phyloP scores from a whole-genome alignment of 441 rosid species.

The Pelargonium citronellum region DNA sequence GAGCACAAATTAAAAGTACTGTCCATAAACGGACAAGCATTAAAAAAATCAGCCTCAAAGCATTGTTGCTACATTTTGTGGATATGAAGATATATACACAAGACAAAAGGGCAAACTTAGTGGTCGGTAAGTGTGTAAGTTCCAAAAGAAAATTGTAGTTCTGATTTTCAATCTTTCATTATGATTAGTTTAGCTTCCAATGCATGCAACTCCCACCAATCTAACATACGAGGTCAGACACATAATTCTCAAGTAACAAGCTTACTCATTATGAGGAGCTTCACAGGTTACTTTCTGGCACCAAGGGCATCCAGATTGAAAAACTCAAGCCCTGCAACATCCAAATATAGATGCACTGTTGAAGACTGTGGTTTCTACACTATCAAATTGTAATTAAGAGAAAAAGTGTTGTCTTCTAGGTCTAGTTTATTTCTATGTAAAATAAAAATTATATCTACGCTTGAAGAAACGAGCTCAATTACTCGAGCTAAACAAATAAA shows the following conservation, averaged over 20 bases:
- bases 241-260: constrained; percentile 28
- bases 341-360: constrained; percentile 63
- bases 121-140: neutral
- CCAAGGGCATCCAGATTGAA: constrained; percentile 49
- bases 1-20: neutral
- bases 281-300: constrained; percentile 48
- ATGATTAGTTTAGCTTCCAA: neutral
- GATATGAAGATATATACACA: too few species aligned
- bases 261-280: constrained; percentile 48
- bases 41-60: neutral
- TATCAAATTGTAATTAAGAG: constrained; percentile 27
- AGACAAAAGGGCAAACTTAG: too few species aligned
- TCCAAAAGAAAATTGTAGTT: neutral
- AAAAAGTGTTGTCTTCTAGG: constrained; percentile 15
- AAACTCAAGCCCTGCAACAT: constrained; percentile 53
- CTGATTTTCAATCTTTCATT: too few species aligned
- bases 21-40: neutral
- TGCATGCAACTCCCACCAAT: constrained; percentile 10
- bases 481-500: too few species aligned
- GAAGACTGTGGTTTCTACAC: constrained; percentile 38
- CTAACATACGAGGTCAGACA: constrained; percentile 21
- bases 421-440: neutral
- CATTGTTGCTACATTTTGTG: neutral
- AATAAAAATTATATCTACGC: too few species aligned
- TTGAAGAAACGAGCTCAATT: too few species aligned